phyloP scores from a whole-genome alignment of 1,284 basidiomycete genomes.

The Moniliella sp. region DNA sequence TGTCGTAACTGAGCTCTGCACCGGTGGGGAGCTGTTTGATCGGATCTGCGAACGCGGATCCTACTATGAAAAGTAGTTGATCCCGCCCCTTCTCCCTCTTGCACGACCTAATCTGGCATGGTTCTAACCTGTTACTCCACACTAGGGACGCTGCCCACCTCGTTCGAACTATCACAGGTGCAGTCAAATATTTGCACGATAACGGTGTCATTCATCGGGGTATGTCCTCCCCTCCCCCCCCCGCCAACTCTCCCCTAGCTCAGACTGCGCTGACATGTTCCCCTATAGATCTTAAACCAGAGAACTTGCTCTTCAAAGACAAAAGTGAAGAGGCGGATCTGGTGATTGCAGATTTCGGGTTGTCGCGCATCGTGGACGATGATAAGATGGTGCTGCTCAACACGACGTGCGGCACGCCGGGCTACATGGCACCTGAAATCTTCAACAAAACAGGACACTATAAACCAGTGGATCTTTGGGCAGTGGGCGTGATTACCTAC shows the following conservation, averaged over 20 bases:
- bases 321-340: slow-evolving; percentile 75
- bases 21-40: slow-evolving; percentile 91
- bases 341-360: slow-evolving; percentile 93
- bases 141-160: slow-evolving; percentile 64
- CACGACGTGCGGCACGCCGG: slow-evolving; percentile 81
- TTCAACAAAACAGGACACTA: slow-evolving; percentile 80
- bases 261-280: no score
- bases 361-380: slow-evolving; percentile 64
- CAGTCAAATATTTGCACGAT: slow-evolving; percentile 76
- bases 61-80: slow-evolving; percentile 64
- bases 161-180: slow-evolving; percentile 61
- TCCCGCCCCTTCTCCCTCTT: not conserved
- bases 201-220: slow-evolving; percentile 82
- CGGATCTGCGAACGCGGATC: slow-evolving; percentile 91
- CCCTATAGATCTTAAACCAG: slow-evolving; percentile 59
- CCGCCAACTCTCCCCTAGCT: not conserved
- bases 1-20: slow-evolving; percentile 86
- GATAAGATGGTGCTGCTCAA: slow-evolving; percentile 68
- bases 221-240: not conserved
- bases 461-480: slow-evolving; percentile 74
- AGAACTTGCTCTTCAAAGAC: slow-evolving; percentile 82
- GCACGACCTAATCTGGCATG: no score
- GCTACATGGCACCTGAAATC: slow-evolving; percentile 94
- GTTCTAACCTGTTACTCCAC: no score
- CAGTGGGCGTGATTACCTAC: slow-evolving; percentile 31